Conservation (phyloP, 139 green algal species). For the Limnomonas spitsbergensis region DNA sequence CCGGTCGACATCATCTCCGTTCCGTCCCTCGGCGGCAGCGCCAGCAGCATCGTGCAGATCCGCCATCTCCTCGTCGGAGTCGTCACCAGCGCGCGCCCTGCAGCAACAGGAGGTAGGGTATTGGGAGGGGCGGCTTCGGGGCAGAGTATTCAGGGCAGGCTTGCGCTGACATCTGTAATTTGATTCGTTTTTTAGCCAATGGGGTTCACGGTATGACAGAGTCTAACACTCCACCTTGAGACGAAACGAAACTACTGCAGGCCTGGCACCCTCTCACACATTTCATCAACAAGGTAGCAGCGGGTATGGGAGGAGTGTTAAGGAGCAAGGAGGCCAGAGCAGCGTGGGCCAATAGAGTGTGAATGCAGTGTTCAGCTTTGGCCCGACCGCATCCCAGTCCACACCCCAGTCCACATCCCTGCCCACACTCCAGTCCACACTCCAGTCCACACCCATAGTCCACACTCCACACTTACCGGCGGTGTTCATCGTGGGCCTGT, state of each 20-base stretch:
- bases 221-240: too few species aligned
- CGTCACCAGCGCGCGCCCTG: conserved; percentile 4
- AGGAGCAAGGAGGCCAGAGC: too few species aligned
- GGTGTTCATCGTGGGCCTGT: conserved; percentile 50
- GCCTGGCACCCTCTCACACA: too few species aligned
- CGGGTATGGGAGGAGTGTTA: too few species aligned
- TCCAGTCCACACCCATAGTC: neutral
- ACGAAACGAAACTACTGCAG: too few species aligned
- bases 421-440: neutral
- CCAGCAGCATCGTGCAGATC: neutral
- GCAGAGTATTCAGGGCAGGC: neutral
- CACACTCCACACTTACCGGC: conserved; percentile 20
- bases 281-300: too few species aligned
- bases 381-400: neutral
- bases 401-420: neutral
- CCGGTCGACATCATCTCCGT: neutral
- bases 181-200: neutral
- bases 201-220: too few species aligned
- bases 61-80: conserved; percentile 12
- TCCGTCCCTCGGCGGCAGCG: neutral
- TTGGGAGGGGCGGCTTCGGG: neutral
- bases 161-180: neutral
- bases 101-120: neutral
- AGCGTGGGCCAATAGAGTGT: too few species aligned
- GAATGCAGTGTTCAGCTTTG: neutral